Conservation (phyloP, 441 rosid genomes). For the Populus hybrid region DNA sequence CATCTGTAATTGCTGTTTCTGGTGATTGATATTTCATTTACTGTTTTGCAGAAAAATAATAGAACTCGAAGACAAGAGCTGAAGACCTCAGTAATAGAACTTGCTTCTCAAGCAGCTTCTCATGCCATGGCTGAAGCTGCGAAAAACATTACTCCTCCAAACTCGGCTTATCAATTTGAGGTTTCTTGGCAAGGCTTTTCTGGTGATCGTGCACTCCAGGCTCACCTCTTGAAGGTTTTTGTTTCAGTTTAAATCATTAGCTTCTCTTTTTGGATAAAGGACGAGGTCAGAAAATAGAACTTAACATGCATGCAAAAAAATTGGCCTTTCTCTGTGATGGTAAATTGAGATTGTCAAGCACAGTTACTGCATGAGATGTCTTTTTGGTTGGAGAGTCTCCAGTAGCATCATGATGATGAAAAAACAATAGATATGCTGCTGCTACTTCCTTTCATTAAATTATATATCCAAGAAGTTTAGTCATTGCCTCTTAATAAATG, state of each 20-base stretch:
- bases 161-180: constrained; percentile 86
- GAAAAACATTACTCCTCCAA: constrained; percentile 59
- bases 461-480: background rate
- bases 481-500: background rate
- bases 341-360: background rate
- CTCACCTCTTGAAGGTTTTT: constrained; percentile 67
- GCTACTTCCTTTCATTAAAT: background rate
- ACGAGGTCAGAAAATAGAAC: background rate
- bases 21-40: background rate
- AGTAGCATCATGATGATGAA: background rate
- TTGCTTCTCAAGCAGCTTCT: constrained; percentile 80
- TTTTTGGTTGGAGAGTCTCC: background rate
- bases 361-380: background rate
- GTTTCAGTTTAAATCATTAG: background rate
- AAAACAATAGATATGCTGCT: background rate
- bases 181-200: constrained; percentile 76
- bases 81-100: constrained; percentile 72
- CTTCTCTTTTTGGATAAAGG: background rate
- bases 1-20: background rate
- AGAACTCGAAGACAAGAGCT: constrained; percentile 39
- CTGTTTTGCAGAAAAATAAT: constrained; percentile 36
- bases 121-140: constrained; percentile 72
- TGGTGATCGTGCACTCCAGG: constrained; percentile 56
- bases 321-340: background rate
- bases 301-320: background rate